Conservation (phyloP, 257 asterid species). For the Echium plantagineum region DNA sequence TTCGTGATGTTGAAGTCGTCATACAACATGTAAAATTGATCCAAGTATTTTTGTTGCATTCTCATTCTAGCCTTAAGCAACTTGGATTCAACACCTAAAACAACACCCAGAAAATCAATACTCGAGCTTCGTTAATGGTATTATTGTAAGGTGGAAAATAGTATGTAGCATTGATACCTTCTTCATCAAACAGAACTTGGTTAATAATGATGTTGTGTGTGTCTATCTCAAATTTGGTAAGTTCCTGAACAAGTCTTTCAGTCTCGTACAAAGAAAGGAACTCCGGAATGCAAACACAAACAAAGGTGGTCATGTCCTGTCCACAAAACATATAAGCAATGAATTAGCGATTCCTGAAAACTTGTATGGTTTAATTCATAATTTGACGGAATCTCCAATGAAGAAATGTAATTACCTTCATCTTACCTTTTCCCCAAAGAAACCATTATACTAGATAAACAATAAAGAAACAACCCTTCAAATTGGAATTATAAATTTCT, state of each 20-base stretch:
- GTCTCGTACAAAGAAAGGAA: slow-evolving; percentile 94
- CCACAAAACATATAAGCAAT: slow-evolving; percentile 7
- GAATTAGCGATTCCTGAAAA: neutral
- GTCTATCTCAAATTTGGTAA: slow-evolving; percentile 88
- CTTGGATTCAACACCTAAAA: slow-evolving; percentile 64
- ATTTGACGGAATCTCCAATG: no score
- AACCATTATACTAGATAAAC: no score
- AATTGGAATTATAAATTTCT: no score
- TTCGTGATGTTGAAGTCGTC: slow-evolving; percentile 87
- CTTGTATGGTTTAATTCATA: neutral
- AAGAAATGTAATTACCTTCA: no score
- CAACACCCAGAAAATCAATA: slow-evolving; percentile 7
- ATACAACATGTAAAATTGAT: slow-evolving; percentile 84
- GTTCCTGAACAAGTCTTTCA: slow-evolving; percentile 92
- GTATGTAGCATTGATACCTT: slow-evolving; percentile 34
- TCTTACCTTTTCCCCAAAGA: no score
- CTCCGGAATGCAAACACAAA: slow-evolving; percentile 94
- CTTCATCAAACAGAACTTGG: slow-evolving; percentile 91
- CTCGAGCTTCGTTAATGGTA: slow-evolving; percentile 1
- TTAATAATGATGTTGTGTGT: slow-evolving; percentile 88
- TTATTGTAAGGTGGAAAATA: neutral
- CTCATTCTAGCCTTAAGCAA: slow-evolving; percentile 82
- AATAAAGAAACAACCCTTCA: no score
- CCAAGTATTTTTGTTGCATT: slow-evolving; percentile 89
- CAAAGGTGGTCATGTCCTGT: slow-evolving; percentile 87